Evolutionary conservation across 306 rosid species (phyloP), one percentile per base, ranked within the genome.

Genomic region (Castanea sativa): DNA sequence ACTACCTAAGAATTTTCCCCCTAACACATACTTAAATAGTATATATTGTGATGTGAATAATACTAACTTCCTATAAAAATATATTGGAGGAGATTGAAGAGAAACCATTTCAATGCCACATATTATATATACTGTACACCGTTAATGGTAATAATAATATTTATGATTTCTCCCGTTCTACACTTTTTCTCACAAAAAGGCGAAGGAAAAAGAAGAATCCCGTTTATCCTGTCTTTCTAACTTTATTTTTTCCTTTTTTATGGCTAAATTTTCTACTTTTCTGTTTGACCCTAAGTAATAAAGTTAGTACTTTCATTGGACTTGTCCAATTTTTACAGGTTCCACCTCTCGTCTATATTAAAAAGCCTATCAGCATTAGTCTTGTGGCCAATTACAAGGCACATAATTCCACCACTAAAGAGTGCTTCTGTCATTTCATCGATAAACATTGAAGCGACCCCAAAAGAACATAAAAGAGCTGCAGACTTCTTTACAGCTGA

Each of bases 391-490:
- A 33, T 60, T 69, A 78, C 73, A 81, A 78, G 71, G 79, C 19
- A 69, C 73, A 55, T 75, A 55, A 65, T 65, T 81, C 45, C 67
- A 71, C 81, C 55, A 49, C n/a, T 8, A 73, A 65, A 9, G n/a
- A 73, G 70, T 82, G 75, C 76, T 73, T 76, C 73, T 76, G 87
- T 83, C 86, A 69, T 76, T 79, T 79, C 77, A 78, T 78, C 6
- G 43, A 45, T 4, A 27, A 45, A 71, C 75, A 55, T 33, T 55
- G 67, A 78, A 51, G 82, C 27, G 21, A 2, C 49, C 27, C 27
- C 64, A 68, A 87, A 86, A 80, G 56, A n/a, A 58, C 63, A 73
- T 53, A 73, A 77, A 65, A 61, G 20, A 72, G 23, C 53, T 12
- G 53, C 45, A 78, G 63, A 74, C 73, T 68, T 76, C 82, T 84